Conservation (phyloP, 2,329 filamentous ascomycete genomes). For the Calonectria pseudoturangicola region DNA sequence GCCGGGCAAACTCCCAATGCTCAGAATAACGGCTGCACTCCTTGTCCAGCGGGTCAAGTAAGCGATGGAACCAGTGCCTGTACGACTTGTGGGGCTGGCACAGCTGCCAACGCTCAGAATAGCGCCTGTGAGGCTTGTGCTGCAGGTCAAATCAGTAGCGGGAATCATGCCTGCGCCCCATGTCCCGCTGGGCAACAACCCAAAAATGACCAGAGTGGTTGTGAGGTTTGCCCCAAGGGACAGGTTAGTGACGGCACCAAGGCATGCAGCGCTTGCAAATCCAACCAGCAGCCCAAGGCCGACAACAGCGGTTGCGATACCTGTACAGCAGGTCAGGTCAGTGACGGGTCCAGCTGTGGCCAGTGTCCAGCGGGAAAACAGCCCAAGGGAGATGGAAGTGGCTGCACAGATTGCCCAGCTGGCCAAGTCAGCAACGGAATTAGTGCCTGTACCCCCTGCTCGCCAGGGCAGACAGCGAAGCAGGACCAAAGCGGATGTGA, state of each 20-base stretch:
- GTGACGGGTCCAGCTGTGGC: not conserved
- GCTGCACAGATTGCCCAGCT: not conserved
- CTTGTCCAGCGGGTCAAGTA: not conserved
- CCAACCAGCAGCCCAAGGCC: not conserved
- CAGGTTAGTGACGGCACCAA: not conserved
- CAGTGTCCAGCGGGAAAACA: not conserved
- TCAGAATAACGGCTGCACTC: not conserved
- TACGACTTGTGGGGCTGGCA: not conserved
- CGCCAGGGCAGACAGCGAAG: not conserved
- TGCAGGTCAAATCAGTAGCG: not conserved
- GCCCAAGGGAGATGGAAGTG: not conserved
- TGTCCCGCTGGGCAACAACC: not conserved
- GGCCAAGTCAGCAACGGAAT: conserved; percentile 1
- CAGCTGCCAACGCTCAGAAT: not conserved
- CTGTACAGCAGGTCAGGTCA: not conserved
- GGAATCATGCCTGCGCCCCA: not conserved
- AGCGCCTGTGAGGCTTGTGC: not conserved
- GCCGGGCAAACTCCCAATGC: not conserved
- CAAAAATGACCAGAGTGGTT: not conserved
- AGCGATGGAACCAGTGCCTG: not conserved
- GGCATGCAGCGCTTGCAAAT: not conserved
- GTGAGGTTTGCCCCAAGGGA: not conserved
- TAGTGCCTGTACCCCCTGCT: not conserved
- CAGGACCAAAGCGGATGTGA: not conserved
- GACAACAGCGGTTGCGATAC: not conserved